A percentile compares a stretch with the other conserved stretches of the same genome.
These are phyloP conservation scores for Neurospora terricola DNA, from an alignment of 495 filamentous ascomycete species.

Conservation along the genomic window DNA sequence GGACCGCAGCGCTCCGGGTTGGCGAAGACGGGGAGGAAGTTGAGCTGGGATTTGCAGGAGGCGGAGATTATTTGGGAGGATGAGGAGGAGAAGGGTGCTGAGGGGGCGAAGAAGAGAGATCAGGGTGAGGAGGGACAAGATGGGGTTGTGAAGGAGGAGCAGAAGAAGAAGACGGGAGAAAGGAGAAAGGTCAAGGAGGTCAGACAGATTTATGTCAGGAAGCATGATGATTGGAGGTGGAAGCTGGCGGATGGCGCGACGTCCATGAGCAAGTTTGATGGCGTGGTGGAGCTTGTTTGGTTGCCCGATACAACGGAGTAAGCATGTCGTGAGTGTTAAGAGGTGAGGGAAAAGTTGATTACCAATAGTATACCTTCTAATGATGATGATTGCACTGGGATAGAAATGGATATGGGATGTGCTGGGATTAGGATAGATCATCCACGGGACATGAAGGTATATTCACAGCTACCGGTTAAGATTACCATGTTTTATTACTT, in stretches of 20 bases:
- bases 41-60: constrained; percentile 44
- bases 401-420: neutral
- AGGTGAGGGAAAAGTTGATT: neutral
- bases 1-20: constrained; percentile 39
- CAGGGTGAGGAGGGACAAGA: neutral
- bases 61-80: constrained; percentile 17
- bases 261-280: constrained; percentile 37
- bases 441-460: neutral
- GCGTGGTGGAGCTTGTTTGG: constrained; percentile 44
- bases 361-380: neutral
- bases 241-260: constrained; percentile 27
- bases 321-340: neutral
- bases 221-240: constrained; percentile 39
- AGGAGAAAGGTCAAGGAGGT: constrained; percentile 20
- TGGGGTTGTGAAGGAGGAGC: neutral
- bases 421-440: neutral
- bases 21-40: constrained; percentile 39
- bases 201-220: constrained; percentile 37
- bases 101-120: neutral
- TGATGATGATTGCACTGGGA: neutral
- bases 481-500: neutral
- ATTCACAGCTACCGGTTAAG: neutral
- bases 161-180: neutral
- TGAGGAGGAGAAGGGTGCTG: neutral
- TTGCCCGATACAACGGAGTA: constrained; percentile 15